Evolutionary conservation across 805 yeast species (phyloP).

Genomic region (Phaffomyces thermotolerans): DNA sequence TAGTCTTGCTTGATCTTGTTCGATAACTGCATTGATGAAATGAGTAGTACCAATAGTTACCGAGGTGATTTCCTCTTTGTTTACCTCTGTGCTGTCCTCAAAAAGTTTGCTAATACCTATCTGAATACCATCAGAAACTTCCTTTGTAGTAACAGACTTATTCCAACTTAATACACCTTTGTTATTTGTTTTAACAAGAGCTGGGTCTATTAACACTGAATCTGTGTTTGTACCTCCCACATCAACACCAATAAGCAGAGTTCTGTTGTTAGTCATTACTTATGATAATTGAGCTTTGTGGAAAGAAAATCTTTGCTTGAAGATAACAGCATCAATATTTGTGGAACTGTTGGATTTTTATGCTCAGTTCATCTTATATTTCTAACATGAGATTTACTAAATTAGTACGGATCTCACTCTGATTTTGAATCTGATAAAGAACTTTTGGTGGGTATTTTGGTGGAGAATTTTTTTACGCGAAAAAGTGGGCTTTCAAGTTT

Average conservation of each 20-base stretch:
- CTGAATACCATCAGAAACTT: slow-evolving; percentile 37
- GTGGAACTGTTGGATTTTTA: too few relatives aligned
- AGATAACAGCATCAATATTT: too few relatives aligned
- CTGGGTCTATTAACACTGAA: slow-evolving; percentile 37
- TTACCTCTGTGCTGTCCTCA: slow-evolving; percentile 18
- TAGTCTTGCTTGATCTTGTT: slow-evolving; percentile 34
- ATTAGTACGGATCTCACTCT: too few relatives aligned
- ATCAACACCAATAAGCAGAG: slow-evolving; percentile 37
- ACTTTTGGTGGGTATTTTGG: neutral
- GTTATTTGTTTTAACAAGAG: slow-evolving; percentile 13
- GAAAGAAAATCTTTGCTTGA: too few relatives aligned
- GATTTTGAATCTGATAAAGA: too few relatives aligned
- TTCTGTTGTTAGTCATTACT: slow-evolving; percentile 7
- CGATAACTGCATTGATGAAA: slow-evolving; percentile 42
- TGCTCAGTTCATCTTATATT: too few relatives aligned
- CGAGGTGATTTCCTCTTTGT: slow-evolving; percentile 27
- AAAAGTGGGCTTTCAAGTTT: neutral
- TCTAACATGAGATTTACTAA: too few relatives aligned
- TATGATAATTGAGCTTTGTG: neutral
- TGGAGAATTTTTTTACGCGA: neutral
- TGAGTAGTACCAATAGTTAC: slow-evolving; percentile 45
- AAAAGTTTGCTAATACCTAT: slow-evolving; percentile 29
- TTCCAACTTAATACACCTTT: slow-evolving; percentile 36
- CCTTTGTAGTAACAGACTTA: slow-evolving; percentile 37
- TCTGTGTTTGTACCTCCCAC: slow-evolving; percentile 49